A percentile compares a stretch with the other conserved stretches of the same genome.
These are phyloP conservation scores for Trichoderma brevicompactum DNA, from an alignment of 2,329 filamentous ascomycete genomes.

Conservation along the genomic window DNA sequence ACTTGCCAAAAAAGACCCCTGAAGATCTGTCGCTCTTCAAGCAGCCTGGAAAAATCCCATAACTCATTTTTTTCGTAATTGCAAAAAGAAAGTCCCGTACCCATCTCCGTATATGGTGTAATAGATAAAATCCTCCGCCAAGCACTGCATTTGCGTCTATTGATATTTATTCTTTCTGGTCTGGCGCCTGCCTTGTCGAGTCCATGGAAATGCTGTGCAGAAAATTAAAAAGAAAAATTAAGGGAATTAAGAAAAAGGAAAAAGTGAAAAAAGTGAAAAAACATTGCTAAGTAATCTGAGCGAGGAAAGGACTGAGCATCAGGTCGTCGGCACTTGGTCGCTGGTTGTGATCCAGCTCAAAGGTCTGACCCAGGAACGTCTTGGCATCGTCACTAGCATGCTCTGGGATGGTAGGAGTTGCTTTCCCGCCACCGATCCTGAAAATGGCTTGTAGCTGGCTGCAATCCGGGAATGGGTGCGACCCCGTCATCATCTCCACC, in stretches of 20 bases:
- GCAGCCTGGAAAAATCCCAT: not conserved
- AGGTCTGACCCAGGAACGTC: constrained; percentile 83
- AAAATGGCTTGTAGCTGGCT: constrained; percentile 98
- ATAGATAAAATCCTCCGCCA: constrained; percentile 1
- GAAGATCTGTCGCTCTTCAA: not conserved
- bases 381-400: constrained; percentile 82
- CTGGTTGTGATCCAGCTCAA: constrained; percentile 93
- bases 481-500: constrained; percentile 98
- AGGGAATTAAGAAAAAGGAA: not conserved
- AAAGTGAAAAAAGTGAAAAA: not conserved
- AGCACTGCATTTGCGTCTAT: constrained; percentile 23
- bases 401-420: constrained; percentile 85
- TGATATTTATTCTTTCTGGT: constrained; percentile 20
- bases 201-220: constrained; percentile 16
- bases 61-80: constrained; percentile 6
- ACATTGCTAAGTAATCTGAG: constrained; percentile 60
- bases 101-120: constrained; percentile 11
- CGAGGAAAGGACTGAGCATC: constrained; percentile 80
- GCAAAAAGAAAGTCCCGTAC: not conserved
- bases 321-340: constrained; percentile 91
- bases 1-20: not conserved
- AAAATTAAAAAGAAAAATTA: constrained; percentile 7
- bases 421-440: constrained; percentile 90
- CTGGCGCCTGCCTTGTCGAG: constrained; percentile 30
- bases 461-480: constrained; percentile 94